phyloP scores from a whole-genome alignment of 306 rosid genomes.

The Cercis canadensis region DNA sequence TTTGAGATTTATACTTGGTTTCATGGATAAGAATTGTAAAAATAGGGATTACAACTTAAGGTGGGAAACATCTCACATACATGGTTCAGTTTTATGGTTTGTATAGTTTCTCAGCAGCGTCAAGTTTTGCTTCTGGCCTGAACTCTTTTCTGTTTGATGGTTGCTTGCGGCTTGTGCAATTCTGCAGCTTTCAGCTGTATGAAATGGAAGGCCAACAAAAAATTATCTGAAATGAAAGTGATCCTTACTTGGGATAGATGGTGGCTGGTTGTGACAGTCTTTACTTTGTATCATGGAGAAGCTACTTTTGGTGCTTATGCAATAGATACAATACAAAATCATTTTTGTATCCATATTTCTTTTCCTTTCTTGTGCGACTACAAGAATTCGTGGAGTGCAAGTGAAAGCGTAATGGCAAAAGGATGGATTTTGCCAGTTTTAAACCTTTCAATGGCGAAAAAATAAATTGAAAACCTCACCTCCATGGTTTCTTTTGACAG shows the following conservation, averaged over 20 bases:
- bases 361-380: too few relatives aligned
- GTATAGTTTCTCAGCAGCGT: slow-evolving; percentile 62
- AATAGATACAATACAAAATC: slow-evolving; percentile 1
- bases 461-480: too few relatives aligned
- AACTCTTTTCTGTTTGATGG: slow-evolving; percentile 48
- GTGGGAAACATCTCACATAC: slow-evolving; percentile 30
- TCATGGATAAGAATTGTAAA: slow-evolving; percentile 48
- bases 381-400: too few relatives aligned
- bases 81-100: slow-evolving; percentile 37
- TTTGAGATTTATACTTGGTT: slow-evolving; percentile 44
- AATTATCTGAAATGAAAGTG: neutral
- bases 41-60: slow-evolving; percentile 34
- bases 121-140: slow-evolving; percentile 38
- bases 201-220: slow-evolving; percentile 21
- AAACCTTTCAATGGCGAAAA: too few relatives aligned
- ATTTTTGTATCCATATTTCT: neutral
- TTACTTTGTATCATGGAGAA: slow-evolving; percentile 2
- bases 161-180: slow-evolving; percentile 41
- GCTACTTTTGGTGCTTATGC: slow-evolving; percentile 17
- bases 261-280: slow-evolving; percentile 12
- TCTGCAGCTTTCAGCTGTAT: slow-evolving; percentile 40
- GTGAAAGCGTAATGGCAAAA: too few relatives aligned
- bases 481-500: too few relatives aligned
- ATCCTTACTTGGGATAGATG: neutral
- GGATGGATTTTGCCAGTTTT: too few relatives aligned